Base-by-base conservation (phyloP, 2,329 filamentous ascomycete species). In the Pestalotiopsis sp. region DNA sequence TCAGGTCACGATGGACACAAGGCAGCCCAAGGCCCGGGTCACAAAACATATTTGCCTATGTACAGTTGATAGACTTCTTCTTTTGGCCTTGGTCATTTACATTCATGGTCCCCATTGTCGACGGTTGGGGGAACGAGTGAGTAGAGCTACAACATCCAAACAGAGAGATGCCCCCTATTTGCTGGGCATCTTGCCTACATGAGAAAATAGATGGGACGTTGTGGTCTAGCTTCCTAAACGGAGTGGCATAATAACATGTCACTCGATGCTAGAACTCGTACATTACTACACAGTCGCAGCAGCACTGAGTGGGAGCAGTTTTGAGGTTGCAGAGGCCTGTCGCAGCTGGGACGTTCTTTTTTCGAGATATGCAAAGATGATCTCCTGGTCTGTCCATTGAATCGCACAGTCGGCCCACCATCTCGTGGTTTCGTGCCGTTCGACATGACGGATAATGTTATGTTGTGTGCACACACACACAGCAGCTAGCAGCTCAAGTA, bases 401-500 rank as follows among this genome's bases (percentile, higher is more conserved):
- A 31, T 52, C n/a, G 25, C 63, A 36, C 12, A 57, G 17, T 66
- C 49, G 45, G 52, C 63, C 63, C 63, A 66, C 63, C 63, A 66
- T 66, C 63, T 66, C 31, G 13, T 57, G 63, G 63, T 66, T 27
- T 31, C 14, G 11, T 45, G 20, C n/a, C 39, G 20, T 27, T 49
- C 20, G 13, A 49, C 36, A 64, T 45, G 36, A 20, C n/a, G 36
- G 23, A 39, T 31, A 41, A 39, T 38, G 36, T 20, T 31, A 36
- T 23, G 12, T 14, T 59, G 57, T 25, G 27, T 27, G 23, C 23
- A 5, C n/a, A 59, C 23, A 59, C 23, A 23, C 57, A 12, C 12
- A n/a, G 23, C 27, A 31, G 20, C 27, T 61, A 27, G 27, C 27
- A 58, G 12, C 11, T 58, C 7, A 31, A 31, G 23, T 59, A 13